Evolutionary conservation across 2,329 filamentous ascomycete species (phyloP).

Genomic region (Aureobasidium sp.): DNA sequence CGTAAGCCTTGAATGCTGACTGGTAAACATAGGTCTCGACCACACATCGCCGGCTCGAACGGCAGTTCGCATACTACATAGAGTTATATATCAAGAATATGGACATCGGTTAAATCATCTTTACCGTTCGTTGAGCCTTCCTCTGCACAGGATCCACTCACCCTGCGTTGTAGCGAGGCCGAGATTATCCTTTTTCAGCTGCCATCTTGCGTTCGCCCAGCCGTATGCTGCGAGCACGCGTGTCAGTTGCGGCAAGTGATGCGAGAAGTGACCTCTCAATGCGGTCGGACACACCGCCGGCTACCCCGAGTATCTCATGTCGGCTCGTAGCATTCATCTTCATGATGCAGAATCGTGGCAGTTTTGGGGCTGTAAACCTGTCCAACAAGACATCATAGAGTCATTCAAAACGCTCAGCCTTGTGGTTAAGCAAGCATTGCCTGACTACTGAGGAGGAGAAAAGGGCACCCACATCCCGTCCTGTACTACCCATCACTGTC

Average conservation of each 20-base stretch:
- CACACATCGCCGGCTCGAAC: not conserved
- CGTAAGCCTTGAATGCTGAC: constrained; percentile 12
- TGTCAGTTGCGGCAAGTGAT: not conserved
- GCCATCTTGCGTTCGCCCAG: not conserved
- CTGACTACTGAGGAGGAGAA: constrained; percentile 3
- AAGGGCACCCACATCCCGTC: not conserved
- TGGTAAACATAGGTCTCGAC: not conserved
- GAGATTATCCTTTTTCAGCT: not conserved
- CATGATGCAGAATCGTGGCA: not conserved
- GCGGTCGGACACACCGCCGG: constrained; percentile 1
- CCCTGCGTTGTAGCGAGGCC: not conserved
- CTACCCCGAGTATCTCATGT: not conserved
- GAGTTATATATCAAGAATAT: not conserved
- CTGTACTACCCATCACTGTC: not conserved
- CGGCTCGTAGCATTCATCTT: not conserved
- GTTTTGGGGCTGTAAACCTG: not conserved
- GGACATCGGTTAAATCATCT: not conserved
- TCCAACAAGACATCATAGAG: not conserved
- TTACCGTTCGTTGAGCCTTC: not conserved
- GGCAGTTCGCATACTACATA: not conserved
- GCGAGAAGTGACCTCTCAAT: not conserved
- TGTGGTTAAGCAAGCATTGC: not conserved
- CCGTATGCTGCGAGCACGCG: not conserved
- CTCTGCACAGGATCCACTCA: not conserved
- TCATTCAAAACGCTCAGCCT: not conserved